A percentile compares a stretch with the other conserved stretches of the same genome.
phyloP scores from a whole-genome alignment of 768 basidiomycete species.

The Phlebiopsis gigantea region DNA sequence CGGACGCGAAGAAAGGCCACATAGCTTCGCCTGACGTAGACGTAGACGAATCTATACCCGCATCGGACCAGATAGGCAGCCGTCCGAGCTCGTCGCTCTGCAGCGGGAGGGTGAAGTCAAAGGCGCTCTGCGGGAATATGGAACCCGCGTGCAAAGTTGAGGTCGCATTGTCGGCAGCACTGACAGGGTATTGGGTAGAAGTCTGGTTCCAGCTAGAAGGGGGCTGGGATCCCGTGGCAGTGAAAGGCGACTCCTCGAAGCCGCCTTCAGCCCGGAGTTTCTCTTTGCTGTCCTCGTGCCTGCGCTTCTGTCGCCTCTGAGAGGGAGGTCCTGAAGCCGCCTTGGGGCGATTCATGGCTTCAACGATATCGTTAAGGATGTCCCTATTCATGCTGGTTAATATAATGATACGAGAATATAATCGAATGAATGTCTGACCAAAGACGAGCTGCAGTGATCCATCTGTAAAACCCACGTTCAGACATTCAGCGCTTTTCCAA shows the following conservation, averaged over 20 bases:
- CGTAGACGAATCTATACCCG: slow-evolving; percentile 26
- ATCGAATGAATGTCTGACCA: slow-evolving; percentile 30
- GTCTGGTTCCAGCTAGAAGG: background rate
- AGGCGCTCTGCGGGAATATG: too few relatives aligned
- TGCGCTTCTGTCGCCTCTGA: background rate
- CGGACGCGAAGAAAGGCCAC: background rate
- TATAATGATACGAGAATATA: background rate
- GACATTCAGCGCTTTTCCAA: background rate
- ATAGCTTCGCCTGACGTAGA: background rate
- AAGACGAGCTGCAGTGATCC: slow-evolving; percentile 43
- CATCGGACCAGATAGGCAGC: slow-evolving; percentile 23
- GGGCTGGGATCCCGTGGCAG: background rate
- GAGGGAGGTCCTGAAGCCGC: background rate
- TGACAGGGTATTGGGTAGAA: background rate
- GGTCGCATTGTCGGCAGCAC: background rate
- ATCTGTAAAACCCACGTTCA: slow-evolving; percentile 25
- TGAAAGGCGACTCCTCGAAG: too few relatives aligned
- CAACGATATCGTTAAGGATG: slow-evolving; percentile 55
- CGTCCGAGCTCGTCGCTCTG: slow-evolving; percentile 24
- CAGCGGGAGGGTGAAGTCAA: slow-evolving; percentile 20
- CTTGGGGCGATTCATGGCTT: background rate
- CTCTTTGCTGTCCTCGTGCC: background rate
- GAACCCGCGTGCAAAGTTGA: too few relatives aligned
- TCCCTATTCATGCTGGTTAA: slow-evolving; percentile 51
- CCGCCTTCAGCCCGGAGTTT: too few relatives aligned